phyloP scores from a whole-genome alignment of 768 basidiomycete species.

The Boletales sp. region DNA sequence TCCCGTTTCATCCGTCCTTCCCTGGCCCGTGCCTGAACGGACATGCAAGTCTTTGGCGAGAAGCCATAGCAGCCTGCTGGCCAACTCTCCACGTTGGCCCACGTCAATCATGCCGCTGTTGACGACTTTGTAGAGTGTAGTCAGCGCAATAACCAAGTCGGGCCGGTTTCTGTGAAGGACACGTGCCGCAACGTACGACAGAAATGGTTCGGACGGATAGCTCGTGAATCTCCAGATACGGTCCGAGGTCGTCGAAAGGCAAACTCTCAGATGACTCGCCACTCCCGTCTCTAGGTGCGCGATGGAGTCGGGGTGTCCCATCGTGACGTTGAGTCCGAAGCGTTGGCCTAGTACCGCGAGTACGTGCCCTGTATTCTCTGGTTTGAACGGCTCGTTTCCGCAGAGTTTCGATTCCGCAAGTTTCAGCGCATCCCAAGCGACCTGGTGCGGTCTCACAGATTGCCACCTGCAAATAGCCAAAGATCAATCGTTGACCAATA shows the following conservation, averaged over 20 bases:
- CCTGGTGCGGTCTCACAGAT: no score
- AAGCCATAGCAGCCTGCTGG: background rate
- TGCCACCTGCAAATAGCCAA: no score
- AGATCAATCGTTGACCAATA: no score
- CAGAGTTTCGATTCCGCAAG: background rate
- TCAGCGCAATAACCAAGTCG: background rate
- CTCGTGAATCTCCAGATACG: constrained; percentile 2
- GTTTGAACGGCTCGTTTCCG: background rate
- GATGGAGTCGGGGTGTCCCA: background rate
- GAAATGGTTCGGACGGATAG: constrained; percentile 11
- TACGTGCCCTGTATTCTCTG: background rate
- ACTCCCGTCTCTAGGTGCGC: background rate
- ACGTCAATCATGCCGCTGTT: constrained; percentile 2
- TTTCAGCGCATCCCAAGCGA: no score
- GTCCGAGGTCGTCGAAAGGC: background rate
- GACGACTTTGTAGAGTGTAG: background rate
- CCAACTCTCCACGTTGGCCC: background rate
- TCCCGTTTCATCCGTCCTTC: no score
- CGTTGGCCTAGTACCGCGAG: background rate
- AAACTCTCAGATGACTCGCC: constrained; percentile 4
- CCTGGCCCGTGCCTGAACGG: background rate
- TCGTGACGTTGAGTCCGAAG: background rate
- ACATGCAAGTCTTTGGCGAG: background rate
- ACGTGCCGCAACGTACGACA: constrained; percentile 7
- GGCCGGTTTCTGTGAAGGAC: background rate